A percentile compares a stretch with the other conserved stretches of the same genome.
These are phyloP conservation scores for Puccinia coronata DNA, from an alignment of 1,284 basidiomycete species.

Conservation along the genomic window DNA sequence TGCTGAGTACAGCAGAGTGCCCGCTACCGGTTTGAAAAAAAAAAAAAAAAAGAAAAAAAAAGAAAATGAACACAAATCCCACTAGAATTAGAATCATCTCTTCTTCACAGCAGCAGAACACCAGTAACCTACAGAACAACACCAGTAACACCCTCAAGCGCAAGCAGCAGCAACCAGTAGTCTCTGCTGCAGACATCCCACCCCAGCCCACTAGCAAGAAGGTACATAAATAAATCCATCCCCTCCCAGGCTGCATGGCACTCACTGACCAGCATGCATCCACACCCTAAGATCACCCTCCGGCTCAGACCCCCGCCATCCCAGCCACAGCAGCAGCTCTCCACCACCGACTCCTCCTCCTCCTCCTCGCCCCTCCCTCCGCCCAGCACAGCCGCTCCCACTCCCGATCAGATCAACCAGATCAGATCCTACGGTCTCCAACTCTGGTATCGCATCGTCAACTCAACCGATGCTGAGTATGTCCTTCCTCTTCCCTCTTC, in stretches of 20 bases:
- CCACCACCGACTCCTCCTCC: neutral
- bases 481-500: neutral
- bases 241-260: neutral
- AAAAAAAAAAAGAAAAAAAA: neutral
- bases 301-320: constrained; percentile 6
- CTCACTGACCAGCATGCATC: neutral
- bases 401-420: constrained; percentile 13
- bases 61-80: neutral
- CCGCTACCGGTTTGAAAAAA: neutral
- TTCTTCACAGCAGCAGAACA: neutral
- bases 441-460: constrained; percentile 46
- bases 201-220: neutral
- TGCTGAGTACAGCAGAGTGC: neutral
- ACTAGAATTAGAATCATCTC: constrained; percentile 3
- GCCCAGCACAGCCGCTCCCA: neutral
- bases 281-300: neutral
- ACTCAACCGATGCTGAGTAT: constrained; percentile 39
- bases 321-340: neutral
- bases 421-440: constrained; percentile 19
- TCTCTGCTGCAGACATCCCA: neutral
- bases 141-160: constrained; percentile 1
- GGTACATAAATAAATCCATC: neutral
- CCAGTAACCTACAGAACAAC: neutral
- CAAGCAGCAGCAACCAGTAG: neutral
- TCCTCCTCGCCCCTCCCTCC: neutral